Base-by-base conservation (phyloP, 2,329 filamentous ascomycete genomes). In the Hypoxylon sp. region DNA sequence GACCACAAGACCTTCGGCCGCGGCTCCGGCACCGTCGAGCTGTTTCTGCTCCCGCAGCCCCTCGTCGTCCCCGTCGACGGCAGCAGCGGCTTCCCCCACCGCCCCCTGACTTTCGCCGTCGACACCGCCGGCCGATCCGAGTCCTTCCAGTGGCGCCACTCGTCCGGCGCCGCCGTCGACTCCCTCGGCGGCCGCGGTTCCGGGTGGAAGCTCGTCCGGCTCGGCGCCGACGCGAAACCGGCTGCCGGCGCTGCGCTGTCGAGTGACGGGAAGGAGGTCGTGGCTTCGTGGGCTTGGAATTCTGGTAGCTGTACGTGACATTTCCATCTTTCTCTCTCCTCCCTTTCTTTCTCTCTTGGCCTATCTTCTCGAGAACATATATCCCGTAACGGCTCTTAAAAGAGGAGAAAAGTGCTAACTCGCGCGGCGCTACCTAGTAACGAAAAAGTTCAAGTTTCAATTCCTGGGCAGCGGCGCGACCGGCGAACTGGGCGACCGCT, bases 91-190 rank as follows among this genome's bases (percentile, higher is more conserved):
- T 58, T 68, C 13, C 42, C 45, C 8, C 47, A 62, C 17, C 52
- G 55, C 3, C 57, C 64, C 52, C 29, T 73, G 47, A 46, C 54
- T n/a, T 77, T 79, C 55, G 41, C 59, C 31, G 69, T 78, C 48
- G 72, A 76, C 51, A 69, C 75, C 24, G 70, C 27, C 54, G 67
- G 41, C n/a, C 50, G 54, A 18, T 55, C 62, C 18, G 78, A 80
- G 63, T 43, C 59, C 15, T 80, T 78, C 60, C 74, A 80, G 69
- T 81, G 79, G 79, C 74, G 77, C 2, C 69, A 73, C 56, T 74
- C 72, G 55, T 65, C 65, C 27, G 74, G 74, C 37, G 57, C 59
- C 3, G 77, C 74, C 33, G 69, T 79, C 24, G 66, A 63, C 33
- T 60, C 59, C 4, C 66, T 79, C 2, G 70, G 68, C 20, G 60